These are phyloP conservation scores for Lactarius vividus DNA, from an alignment of 768 basidiomycete species.

Conservation along the genomic window DNA sequence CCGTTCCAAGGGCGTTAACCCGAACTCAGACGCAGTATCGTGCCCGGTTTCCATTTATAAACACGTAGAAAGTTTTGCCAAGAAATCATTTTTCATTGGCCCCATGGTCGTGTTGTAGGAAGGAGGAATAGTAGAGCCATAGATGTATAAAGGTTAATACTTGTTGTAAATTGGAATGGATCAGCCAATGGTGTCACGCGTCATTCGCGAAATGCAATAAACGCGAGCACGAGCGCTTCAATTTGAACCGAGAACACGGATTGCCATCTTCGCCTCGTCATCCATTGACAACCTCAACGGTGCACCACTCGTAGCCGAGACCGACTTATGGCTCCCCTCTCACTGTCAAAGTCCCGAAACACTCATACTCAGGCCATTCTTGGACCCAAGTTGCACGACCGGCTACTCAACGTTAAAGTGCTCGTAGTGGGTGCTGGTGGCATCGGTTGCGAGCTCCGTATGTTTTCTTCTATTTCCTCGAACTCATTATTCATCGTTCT, in stretches of 20 bases:
- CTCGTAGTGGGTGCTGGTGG: conserved; percentile 95
- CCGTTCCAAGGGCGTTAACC: background rate
- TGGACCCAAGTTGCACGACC: conserved; percentile 63
- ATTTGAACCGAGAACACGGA: conserved; percentile 9
- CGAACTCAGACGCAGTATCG: background rate
- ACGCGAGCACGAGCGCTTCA: background rate
- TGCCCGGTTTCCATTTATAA: background rate
- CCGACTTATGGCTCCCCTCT: conserved; percentile 11
- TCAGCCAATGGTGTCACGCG: background rate
- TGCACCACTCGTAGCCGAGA: background rate
- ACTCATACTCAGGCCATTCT: conserved; percentile 75
- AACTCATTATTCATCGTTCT: background rate
- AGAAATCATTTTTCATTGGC: background rate
- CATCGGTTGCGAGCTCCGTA: conserved; percentile 94
- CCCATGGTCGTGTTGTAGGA: background rate
- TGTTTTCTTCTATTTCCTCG: conserved; percentile 5
- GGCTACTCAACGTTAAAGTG: conserved; percentile 63
- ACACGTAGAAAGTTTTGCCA: conserved; percentile 1
- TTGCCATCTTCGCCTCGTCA: conserved; percentile 14
- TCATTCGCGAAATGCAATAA: conserved; percentile 6
- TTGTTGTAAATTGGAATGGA: background rate
- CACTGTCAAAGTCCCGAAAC: conserved; percentile 17
- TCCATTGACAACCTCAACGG: conserved; percentile 5
- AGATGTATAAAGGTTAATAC: background rate
- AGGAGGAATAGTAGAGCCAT: background rate